Evolutionary conservation across 768 basidiomycete genomes (phyloP), one percentile per base, ranked within the genome.

Genomic region (Cytidiella melzeri): DNA sequence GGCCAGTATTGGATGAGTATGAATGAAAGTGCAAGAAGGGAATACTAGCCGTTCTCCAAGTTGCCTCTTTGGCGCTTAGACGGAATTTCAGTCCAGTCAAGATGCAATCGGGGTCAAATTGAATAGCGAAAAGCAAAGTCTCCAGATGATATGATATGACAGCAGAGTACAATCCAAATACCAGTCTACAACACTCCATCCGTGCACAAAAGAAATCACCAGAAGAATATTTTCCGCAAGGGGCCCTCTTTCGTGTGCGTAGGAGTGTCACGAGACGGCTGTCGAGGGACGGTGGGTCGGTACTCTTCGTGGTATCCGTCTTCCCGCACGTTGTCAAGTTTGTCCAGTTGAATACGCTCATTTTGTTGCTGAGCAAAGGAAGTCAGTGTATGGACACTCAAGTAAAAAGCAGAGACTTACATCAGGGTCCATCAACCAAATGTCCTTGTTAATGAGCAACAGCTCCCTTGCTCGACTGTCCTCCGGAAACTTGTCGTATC

Each of bases 371-470:
- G 19, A 13, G 10, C 12, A 24, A 10, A 37, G 36, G 15, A n/a
- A 3, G 2, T 36, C 10, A 36, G 34, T 18, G 34, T 10, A 36
- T 36, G 34, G 10, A 36, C 34, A 18, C 10, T 18, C 41, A 21
- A 42, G 41, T 21, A 42, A 42, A 13, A 42, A 21, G 41, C 12
- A 4, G 43, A 45, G 34, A 5, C 75, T 47, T 56, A 87, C 89
- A 69, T 87, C 83, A 45, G 73, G 69, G 50, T 74, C 78, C 87
- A 92, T 90, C 24, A 88, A 69, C 41, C 72, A 73, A 24, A 75
- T 68, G 23, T 72, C 74, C 39, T 56, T 51, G 10, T 61, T 52
- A 12, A 55, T 50, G 12, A 75, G 61, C 43, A 91, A 66, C 21
- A 90, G 63, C 9, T 79, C 73, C 41, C 72, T 63, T 45, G 92